phyloP scores from a whole-genome alignment of 768 basidiomycete genomes.

The Rossbeevera mucosa region DNA sequence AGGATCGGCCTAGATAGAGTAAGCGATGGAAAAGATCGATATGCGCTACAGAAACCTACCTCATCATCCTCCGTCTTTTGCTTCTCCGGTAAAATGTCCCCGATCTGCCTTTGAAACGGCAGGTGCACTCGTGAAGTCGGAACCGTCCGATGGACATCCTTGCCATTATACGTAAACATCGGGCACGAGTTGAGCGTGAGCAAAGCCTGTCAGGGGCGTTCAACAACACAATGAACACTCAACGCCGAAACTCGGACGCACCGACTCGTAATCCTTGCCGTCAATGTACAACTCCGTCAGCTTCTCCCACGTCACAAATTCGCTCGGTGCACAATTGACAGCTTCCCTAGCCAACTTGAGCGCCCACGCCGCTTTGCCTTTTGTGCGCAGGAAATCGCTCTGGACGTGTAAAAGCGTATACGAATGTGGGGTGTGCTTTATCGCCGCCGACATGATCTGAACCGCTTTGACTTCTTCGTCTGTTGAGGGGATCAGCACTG shows the following conservation, averaged over 20 bases:
- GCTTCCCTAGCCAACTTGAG: conserved; percentile 89
- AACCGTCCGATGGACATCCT: conserved; percentile 85
- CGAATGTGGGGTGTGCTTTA: conserved; percentile 83
- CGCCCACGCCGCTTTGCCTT: conserved; percentile 84
- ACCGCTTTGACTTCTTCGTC: conserved; percentile 99
- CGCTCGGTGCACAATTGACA: conserved; percentile 96
- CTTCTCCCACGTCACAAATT: conserved; percentile 99
- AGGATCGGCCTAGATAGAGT: conserved; percentile 69
- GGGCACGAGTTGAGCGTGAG: conserved; percentile 98
- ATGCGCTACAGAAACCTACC: conserved; percentile 33
- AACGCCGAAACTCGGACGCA: conserved; percentile 9
- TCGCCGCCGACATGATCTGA: conserved; percentile 82
- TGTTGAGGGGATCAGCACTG: conserved; percentile 29
- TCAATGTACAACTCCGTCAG: conserved; percentile 94
- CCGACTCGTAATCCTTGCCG: conserved; percentile 76
- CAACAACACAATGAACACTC: not conserved
- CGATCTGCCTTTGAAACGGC: conserved; percentile 80
- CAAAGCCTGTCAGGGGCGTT: conserved; percentile 47
- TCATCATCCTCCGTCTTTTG: conserved; percentile 82
- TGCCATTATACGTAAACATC: conserved; percentile 99
- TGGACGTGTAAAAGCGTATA: conserved; percentile 94
- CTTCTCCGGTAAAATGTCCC: conserved; percentile 85
- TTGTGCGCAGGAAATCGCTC: conserved; percentile 87
- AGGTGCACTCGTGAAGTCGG: conserved; percentile 77
- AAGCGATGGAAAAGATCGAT: too few relatives aligned